Percentiles rank a stretch among this genome's conserved stretches.
Evolutionary conservation across 2,329 filamentous ascomycete species (phyloP).

Genomic region (Claviceps quebecensis): DNA sequence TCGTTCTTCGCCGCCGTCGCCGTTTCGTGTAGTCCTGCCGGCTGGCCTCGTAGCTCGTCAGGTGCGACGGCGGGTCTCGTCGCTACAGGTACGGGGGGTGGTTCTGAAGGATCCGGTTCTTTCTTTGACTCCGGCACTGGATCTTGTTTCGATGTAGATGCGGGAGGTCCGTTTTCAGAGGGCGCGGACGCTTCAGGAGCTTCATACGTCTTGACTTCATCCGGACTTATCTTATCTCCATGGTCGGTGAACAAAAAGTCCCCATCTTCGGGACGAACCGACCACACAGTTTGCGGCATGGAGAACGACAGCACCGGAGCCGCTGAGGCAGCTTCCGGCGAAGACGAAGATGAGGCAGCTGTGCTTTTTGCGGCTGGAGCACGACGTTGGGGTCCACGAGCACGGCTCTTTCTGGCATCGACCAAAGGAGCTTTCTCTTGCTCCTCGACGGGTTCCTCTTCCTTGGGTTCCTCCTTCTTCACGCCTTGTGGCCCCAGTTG

Average conservation of each 20-base stretch:
- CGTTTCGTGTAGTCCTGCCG: background rate
- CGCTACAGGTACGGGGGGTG: background rate
- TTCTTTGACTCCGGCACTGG: background rate
- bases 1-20: background rate
- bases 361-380: conserved; percentile 40
- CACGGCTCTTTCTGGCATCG: conserved; percentile 82
- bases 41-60: background rate
- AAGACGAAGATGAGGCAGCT: conserved; percentile 19
- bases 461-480: conserved; percentile 55
- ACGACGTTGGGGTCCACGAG: conserved; percentile 72
- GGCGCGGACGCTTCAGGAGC: background rate
- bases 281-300: conserved; percentile 33
- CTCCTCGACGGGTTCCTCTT: conserved; percentile 40
- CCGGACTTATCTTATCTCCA: conserved; percentile 6
- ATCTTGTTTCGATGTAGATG: background rate
- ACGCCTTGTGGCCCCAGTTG: conserved; percentile 70
- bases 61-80: background rate
- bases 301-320: conserved; percentile 32
- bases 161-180: background rate
- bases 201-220: conserved; percentile 5
- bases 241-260: conserved; percentile 18
- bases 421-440: conserved; percentile 65
- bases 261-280: conserved; percentile 37
- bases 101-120: background rate
- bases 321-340: conserved; percentile 12